phyloP scores from a whole-genome alignment of 2,329 filamentous ascomycete species.

The Trichoderma endophyticum region DNA sequence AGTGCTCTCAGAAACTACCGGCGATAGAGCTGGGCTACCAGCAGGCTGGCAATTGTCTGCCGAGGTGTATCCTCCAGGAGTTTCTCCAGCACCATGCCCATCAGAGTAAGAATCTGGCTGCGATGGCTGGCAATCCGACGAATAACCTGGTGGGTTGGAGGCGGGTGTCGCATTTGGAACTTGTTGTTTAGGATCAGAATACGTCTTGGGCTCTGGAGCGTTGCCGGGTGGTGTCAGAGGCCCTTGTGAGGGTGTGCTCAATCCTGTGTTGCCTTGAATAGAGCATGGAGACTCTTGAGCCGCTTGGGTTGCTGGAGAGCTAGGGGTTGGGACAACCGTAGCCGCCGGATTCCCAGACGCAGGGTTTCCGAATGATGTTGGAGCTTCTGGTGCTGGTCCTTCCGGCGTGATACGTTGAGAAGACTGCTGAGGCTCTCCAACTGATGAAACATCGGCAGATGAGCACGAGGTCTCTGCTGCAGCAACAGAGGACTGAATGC shows the following conservation, averaged over 20 bases:
- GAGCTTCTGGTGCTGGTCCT: constrained; percentile 20
- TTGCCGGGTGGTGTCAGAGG: constrained; percentile 10
- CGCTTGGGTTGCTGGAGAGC: neutral
- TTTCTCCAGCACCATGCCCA: neutral
- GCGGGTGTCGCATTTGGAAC: neutral
- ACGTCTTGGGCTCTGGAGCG: constrained; percentile 21
- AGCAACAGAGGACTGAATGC: constrained; percentile 11
- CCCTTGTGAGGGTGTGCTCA: neutral
- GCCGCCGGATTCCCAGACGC: constrained; percentile 15
- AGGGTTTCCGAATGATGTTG: constrained; percentile 11
- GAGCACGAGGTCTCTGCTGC: constrained; percentile 11
- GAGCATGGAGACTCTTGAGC: constrained; percentile 13
- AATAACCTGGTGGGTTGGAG: constrained; percentile 1
- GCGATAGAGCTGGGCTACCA: constrained; percentile 14
- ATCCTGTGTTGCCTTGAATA: neutral
- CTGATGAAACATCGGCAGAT: neutral
- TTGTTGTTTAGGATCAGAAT: constrained; percentile 16
- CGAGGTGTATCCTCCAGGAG: neutral
- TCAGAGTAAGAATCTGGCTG: constrained; percentile 3
- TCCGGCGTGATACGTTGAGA: constrained; percentile 17
- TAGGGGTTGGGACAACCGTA: constrained; percentile 8
- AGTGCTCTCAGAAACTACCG: constrained; percentile 24
- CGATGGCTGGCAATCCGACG: neutral
- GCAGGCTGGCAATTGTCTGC: constrained; percentile 17
- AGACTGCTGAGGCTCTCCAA: neutral